Conservation (phyloP, 1,139 yeast genomes). For the Casaregolazyma lundiana region DNA sequence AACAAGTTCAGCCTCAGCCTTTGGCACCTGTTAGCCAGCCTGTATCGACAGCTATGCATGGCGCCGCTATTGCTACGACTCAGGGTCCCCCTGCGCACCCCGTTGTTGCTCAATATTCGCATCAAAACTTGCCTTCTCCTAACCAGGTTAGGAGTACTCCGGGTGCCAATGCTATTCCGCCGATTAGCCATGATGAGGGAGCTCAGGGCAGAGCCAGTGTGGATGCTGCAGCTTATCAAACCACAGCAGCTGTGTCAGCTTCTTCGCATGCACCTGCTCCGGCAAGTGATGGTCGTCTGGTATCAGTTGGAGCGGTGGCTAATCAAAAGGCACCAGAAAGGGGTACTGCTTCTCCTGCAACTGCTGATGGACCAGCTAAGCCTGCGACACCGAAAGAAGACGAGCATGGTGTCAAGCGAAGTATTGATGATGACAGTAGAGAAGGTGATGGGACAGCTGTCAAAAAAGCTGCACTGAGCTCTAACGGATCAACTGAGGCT, state of each 20-base stretch:
- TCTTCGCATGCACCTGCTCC: background rate
- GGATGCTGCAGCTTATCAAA: background rate
- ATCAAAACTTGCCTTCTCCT: conserved; percentile 7
- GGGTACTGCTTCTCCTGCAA: background rate
- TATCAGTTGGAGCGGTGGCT: background rate
- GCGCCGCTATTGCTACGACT: conserved; percentile 8
- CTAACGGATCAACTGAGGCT: conserved; percentile 1
- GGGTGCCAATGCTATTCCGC: conserved; percentile 7
- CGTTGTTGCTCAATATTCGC: background rate
- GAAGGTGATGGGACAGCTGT: background rate
- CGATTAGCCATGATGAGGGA: conserved; percentile 1
- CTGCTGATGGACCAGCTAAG: background rate
- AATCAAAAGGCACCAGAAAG: background rate
- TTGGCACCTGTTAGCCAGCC: conserved; percentile 12
- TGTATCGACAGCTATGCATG: conserved; percentile 11
- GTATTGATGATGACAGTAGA: conserved; percentile 8
- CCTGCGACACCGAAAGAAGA: conserved; percentile 1
- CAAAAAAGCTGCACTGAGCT: conserved; percentile 5
- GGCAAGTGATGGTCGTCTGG: background rate
- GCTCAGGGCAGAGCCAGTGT: conserved; percentile 2
- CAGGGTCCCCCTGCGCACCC: conserved; percentile 1
- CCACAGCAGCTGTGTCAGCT: background rate
- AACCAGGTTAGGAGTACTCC: conserved; percentile 6
- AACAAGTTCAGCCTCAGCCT: background rate
- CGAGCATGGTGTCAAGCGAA: conserved; percentile 3